These are phyloP conservation scores for Saccharomycopsis fermentans DNA, from an alignment of 805 yeast genomes.

Conservation along the genomic window DNA sequence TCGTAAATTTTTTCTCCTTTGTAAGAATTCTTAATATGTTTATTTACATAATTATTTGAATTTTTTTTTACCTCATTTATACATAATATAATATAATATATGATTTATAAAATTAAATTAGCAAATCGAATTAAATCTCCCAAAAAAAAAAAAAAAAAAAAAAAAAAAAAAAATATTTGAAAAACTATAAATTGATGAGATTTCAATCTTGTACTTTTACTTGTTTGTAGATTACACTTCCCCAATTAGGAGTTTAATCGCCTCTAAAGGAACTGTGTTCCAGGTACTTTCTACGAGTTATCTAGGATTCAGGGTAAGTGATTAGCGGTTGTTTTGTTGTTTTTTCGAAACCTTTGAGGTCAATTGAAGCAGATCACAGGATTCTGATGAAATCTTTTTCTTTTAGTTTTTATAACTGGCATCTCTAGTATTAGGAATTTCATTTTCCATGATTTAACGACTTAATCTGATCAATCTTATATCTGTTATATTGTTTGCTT, in stretches of 20 bases:
- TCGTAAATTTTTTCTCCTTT: no score
- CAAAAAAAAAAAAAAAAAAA: neutral
- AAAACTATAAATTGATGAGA: neutral
- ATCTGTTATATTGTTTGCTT: neutral
- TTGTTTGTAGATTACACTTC: neutral
- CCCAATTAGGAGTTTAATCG: no score
- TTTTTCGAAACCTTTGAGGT: neutral
- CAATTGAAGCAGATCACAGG: neutral
- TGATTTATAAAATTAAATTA: no score
- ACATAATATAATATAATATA: no score
- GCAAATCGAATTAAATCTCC: no score
- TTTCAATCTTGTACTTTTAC: neutral
- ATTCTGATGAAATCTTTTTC: conserved; percentile 15
- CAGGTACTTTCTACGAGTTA: no score
- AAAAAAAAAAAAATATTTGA: no score
- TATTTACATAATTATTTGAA: no score
- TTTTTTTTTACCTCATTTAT: no score
- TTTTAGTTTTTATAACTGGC: conserved; percentile 17
- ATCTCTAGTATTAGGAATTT: conserved; percentile 19
- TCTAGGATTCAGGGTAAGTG: no score
- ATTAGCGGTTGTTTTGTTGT: neutral
- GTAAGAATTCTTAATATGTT: no score
- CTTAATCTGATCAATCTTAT: conserved; percentile 6
- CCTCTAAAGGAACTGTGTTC: no score
- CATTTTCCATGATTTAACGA: conserved; percentile 18